phyloP scores from a whole-genome alignment of 176 grass and related monocot species.

The Eleusine indica region DNA sequence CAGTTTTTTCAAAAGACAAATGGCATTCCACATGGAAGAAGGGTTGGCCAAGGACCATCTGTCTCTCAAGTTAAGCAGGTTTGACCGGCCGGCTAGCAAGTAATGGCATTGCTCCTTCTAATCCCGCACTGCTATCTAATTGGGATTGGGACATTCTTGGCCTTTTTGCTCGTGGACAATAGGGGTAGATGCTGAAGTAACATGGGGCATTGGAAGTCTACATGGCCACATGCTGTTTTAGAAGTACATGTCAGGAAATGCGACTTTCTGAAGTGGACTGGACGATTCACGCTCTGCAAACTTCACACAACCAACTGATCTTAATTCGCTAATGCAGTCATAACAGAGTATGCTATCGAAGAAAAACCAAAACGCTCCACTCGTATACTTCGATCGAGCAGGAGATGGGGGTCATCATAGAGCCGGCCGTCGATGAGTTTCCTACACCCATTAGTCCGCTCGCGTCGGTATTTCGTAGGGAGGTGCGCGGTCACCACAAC shows the following conservation, averaged over 20 bases:
- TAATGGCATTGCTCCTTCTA: background rate
- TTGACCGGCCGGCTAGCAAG: conserved; percentile 30
- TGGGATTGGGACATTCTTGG: conserved; percentile 33
- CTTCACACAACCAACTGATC: background rate
- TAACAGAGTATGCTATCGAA: background rate
- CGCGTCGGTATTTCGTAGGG: too few relatives aligned
- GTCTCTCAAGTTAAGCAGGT: conserved; percentile 29
- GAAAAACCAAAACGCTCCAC: too few relatives aligned
- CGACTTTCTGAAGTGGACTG: background rate
- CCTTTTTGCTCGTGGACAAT: conserved; percentile 25
- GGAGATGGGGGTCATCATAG: background rate
- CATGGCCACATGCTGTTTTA: background rate
- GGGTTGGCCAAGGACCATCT: conserved; percentile 45
- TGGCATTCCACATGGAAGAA: conserved; percentile 35
- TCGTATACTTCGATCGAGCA: background rate
- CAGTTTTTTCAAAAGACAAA: background rate
- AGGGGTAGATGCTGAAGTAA: conserved; percentile 19
- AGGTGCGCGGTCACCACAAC: too few relatives aligned
- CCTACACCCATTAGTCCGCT: background rate
- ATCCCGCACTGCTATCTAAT: conserved; percentile 19
- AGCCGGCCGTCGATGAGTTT: background rate
- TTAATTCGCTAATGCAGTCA: background rate
- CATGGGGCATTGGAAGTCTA: conserved; percentile 7
- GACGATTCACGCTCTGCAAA: background rate
- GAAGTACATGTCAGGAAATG: background rate